phyloP scores from a whole-genome alignment of 768 basidiomycete genomes.

The Phlegmacium glaucopus region DNA sequence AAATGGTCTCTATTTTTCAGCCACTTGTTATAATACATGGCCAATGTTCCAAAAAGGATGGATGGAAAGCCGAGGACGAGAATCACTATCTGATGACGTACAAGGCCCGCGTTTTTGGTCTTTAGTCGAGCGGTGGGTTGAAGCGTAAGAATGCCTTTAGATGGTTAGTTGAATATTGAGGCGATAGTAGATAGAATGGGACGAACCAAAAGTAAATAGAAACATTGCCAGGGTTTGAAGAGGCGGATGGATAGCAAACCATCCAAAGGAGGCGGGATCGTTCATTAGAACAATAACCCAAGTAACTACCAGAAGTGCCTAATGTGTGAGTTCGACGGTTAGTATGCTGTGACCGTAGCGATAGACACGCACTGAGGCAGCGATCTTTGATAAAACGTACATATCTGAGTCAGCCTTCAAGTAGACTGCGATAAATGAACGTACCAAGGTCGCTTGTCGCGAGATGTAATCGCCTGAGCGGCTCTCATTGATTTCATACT shows the following conservation, averaged over 20 bases:
- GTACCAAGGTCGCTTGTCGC: constrained; percentile 35
- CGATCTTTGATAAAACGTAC: not conserved
- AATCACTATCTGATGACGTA: constrained; percentile 66
- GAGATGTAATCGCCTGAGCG: constrained; percentile 38
- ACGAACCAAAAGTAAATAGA: constrained; percentile 58
- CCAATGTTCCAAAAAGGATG: constrained; percentile 56
- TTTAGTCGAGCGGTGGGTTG: constrained; percentile 68
- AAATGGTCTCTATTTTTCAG: constrained; percentile 52
- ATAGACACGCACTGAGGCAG: not conserved
- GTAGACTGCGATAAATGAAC: constrained; percentile 9
- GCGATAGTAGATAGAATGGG: not conserved
- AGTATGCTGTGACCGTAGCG: not conserved
- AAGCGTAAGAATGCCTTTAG: constrained; percentile 66
- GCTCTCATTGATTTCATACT: constrained; percentile 24
- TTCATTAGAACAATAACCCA: constrained; percentile 46
- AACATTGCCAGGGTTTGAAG: constrained; percentile 56
- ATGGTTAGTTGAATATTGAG: too few relatives aligned
- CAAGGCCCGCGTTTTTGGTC: constrained; percentile 64
- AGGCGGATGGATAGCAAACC: constrained; percentile 67
- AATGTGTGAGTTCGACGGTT: constrained; percentile 26
- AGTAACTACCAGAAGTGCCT: constrained; percentile 31
- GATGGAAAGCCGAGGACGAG: constrained; percentile 52
- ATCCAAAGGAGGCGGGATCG: constrained; percentile 42
- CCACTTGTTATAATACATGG: constrained; percentile 63
- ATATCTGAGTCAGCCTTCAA: not conserved